A percentile compares a stretch with the other conserved stretches of the same genome.
These are phyloP conservation scores for Pseudomassariella vexata DNA, from an alignment of 2,329 filamentous ascomycete species.

Conservation along the genomic window DNA sequence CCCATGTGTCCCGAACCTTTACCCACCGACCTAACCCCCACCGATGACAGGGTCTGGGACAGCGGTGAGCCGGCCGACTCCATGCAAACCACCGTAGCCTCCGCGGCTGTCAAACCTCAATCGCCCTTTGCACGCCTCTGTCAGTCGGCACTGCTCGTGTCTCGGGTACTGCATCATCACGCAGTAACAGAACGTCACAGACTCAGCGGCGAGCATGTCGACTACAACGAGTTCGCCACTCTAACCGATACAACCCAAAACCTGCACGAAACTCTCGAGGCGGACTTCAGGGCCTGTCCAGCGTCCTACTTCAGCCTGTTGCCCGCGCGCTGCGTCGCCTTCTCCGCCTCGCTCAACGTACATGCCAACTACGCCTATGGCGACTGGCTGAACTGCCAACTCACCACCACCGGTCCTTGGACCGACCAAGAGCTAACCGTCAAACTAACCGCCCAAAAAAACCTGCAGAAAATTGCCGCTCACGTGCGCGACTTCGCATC, in stretches of 20 bases:
- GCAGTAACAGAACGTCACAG: constrained; percentile 7
- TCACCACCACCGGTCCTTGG: not conserved
- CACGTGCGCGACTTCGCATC: constrained; percentile 8
- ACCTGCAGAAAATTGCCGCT: constrained; percentile 6
- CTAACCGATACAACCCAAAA: constrained; percentile 12
- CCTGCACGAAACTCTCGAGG: constrained; percentile 6
- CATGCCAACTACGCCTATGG: constrained; percentile 4
- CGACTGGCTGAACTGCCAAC: constrained; percentile 4
- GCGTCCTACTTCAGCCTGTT: constrained; percentile 9
- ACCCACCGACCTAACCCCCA: constrained; percentile 22
- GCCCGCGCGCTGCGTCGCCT: constrained; percentile 7
- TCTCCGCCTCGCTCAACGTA: constrained; percentile 8
- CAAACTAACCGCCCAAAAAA: constrained; percentile 10
- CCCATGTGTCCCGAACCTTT: constrained; percentile 31
- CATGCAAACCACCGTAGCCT: constrained; percentile 24
- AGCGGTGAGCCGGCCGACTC: constrained; percentile 25
- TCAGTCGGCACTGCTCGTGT: constrained; percentile 29
- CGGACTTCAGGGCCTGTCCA: constrained; percentile 7
- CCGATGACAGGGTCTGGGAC: constrained; percentile 35
- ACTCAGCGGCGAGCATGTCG: constrained; percentile 9
- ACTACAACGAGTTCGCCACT: constrained; percentile 10
- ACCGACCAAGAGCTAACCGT: constrained; percentile 8
- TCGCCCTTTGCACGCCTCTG: constrained; percentile 46
- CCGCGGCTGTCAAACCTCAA: constrained; percentile 37
- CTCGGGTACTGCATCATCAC: constrained; percentile 20